Conservation (phyloP, 768 basidiomycete genomes). For the Mycena vitilis region DNA sequence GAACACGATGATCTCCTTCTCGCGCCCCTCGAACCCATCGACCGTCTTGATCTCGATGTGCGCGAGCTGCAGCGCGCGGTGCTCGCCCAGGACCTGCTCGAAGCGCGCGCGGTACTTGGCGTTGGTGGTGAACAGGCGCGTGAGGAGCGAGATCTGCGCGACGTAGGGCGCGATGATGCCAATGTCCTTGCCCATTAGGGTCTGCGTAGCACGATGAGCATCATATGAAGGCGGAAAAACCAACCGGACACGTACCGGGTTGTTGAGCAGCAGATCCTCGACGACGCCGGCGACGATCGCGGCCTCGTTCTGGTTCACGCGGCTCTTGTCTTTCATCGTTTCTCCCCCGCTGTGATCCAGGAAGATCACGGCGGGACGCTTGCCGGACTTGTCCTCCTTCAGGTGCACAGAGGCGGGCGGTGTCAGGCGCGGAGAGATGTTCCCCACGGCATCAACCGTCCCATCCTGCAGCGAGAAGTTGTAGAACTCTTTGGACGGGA, state of each 20-base stretch:
- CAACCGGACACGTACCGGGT: conserved; percentile 64
- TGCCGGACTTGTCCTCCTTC: conserved; percentile 50
- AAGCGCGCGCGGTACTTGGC: conserved; percentile 65
- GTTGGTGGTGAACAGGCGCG: conserved; percentile 72
- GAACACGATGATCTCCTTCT: conserved; percentile 93
- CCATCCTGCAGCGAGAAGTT: conserved; percentile 76
- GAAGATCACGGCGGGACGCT: conserved; percentile 77
- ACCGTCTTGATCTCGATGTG: conserved; percentile 91
- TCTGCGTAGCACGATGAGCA: conserved; percentile 45
- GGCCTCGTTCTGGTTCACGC: conserved; percentile 83
- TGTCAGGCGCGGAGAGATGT: conserved; percentile 59
- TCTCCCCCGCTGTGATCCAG: conserved; percentile 84
- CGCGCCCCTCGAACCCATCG: conserved; percentile 93
- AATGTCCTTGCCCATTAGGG: conserved; percentile 79
- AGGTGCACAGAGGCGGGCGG: conserved; percentile 75
- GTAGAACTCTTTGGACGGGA: conserved; percentile 91
- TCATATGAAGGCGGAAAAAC: conserved; percentile 31
- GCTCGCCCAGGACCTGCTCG: conserved; percentile 67
- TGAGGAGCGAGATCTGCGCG: conserved; percentile 84
- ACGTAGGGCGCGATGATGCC: conserved; percentile 94
- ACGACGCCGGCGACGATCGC: conserved; percentile 82
- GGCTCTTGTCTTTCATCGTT: conserved; percentile 73
- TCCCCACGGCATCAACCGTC: conserved; percentile 68
- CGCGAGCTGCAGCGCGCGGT: conserved; percentile 71
- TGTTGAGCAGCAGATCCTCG: conserved; percentile 82